These are phyloP conservation scores for Gilbertella persicaria DNA, from an alignment of 371 early-diverging fungal species.

Conservation along the genomic window DNA sequence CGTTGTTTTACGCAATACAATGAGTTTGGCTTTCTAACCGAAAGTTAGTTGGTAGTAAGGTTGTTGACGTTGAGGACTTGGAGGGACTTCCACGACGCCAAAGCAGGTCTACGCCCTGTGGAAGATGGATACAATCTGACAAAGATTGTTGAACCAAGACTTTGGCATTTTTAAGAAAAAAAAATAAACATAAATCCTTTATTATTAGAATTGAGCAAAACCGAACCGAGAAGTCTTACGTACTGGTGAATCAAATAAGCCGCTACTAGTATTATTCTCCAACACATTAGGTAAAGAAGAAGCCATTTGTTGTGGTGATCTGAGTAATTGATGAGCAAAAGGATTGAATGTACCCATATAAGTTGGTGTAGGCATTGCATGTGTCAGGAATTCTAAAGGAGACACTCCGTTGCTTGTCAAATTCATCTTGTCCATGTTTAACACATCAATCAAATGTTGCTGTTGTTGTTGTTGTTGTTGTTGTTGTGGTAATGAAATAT, in stretches of 20 bases:
- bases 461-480: no score
- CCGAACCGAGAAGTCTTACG: slow-evolving; percentile 51
- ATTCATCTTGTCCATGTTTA: neutral
- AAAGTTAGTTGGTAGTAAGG: no score
- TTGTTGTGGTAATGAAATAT: no score
- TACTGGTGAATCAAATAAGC: slow-evolving; percentile 36
- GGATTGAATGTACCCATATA: slow-evolving; percentile 49
- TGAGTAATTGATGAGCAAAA: slow-evolving; percentile 41
- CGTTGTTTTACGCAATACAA: no score
- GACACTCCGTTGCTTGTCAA: slow-evolving; percentile 13
- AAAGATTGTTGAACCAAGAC: no score
- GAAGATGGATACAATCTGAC: no score
- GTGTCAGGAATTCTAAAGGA: slow-evolving; percentile 39
- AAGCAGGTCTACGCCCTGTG: no score
- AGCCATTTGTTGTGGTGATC: slow-evolving; percentile 21
- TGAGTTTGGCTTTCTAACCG: no score
- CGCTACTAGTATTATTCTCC: neutral
- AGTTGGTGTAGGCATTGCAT: slow-evolving; percentile 33
- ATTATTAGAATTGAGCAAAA: slow-evolving; percentile 41
- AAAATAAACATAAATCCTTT: no score
- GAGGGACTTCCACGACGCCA: no score
- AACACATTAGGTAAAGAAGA: neutral
- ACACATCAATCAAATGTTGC: neutral
- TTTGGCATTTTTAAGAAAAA: no score
- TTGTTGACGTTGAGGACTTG: no score